Percentiles rank a stretch among this genome's conserved stretches.
These are phyloP conservation scores for Blastomyces parvus DNA, from an alignment of 2,329 filamentous ascomycete genomes.

Conservation along the genomic window DNA sequence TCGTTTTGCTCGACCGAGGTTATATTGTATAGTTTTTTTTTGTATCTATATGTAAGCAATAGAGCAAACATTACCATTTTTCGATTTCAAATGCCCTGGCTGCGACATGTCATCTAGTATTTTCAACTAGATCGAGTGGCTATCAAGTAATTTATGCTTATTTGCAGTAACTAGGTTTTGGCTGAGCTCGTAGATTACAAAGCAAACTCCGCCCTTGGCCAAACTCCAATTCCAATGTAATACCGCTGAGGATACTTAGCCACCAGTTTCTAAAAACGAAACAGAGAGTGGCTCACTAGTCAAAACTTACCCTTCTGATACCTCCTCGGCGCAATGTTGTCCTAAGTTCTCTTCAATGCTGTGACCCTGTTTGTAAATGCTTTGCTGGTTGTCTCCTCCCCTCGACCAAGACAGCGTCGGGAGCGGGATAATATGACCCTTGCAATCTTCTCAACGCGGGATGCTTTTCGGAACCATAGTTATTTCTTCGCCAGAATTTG, in stretches of 20 bases:
- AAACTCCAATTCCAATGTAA: neutral
- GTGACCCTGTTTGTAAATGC: neutral
- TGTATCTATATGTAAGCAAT: too few relatives aligned
- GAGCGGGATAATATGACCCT: neutral
- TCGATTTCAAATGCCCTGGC: too few relatives aligned
- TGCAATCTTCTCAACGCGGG: neutral
- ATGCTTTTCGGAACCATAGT: neutral
- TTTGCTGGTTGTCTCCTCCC: neutral
- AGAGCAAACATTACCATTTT: neutral
- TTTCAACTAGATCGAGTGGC: neutral
- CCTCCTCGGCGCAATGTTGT: neutral
- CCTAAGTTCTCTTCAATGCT: neutral
- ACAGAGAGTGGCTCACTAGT: neutral
- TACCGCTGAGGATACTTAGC: neutral
- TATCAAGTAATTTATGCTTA: neutral
- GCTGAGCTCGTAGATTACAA: too few relatives aligned
- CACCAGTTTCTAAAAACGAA: neutral
- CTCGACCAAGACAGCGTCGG: neutral
- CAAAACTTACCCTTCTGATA: neutral
- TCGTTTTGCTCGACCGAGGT: neutral
- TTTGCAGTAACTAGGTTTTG: neutral
- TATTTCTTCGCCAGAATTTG: neutral
- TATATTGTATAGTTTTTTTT: neutral
- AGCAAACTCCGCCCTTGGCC: neutral
- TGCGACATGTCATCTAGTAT: accelerated